Percentiles rank a stretch among this genome's conserved stretches.
phyloP scores from a whole-genome alignment of 345 rosid genomes.

The Populus ilicifolia region DNA sequence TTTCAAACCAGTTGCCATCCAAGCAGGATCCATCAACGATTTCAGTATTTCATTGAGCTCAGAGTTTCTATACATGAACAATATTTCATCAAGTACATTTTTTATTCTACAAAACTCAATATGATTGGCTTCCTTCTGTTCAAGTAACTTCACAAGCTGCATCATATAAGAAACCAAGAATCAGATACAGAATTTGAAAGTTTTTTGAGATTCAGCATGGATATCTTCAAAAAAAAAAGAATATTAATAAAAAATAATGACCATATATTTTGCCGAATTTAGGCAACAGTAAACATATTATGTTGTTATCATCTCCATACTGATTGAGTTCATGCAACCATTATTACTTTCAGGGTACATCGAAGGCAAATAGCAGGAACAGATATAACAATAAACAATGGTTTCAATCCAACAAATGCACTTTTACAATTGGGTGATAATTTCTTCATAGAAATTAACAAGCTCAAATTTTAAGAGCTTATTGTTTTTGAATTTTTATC shows the following conservation, averaged over 20 bases:
- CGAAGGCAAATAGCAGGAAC: neutral
- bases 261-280: neutral
- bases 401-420: neutral
- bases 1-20: constrained; percentile 95
- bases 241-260: neutral
- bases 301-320: neutral
- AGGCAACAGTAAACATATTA: neutral
- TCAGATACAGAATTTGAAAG: constrained; percentile 13
- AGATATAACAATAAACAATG: neutral
- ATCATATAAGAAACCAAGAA: constrained; percentile 16
- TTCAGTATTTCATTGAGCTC: constrained; percentile 68
- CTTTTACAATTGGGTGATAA: neutral
- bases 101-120: constrained; percentile 88
- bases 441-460: neutral
- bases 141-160: constrained; percentile 98
- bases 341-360: neutral
- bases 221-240: neutral
- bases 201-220: neutral
- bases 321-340: neutral
- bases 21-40: constrained; percentile 82
- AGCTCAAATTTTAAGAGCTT: neutral
- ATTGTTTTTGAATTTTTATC: no score
- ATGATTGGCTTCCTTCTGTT: constrained; percentile 87
- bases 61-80: constrained; percentile 56
- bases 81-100: constrained; percentile 71